Evolutionary conservation across 306 rosid species (phyloP), one percentile per base, ranked within the genome.

Genomic region (Astragalus membranaceus): DNA sequence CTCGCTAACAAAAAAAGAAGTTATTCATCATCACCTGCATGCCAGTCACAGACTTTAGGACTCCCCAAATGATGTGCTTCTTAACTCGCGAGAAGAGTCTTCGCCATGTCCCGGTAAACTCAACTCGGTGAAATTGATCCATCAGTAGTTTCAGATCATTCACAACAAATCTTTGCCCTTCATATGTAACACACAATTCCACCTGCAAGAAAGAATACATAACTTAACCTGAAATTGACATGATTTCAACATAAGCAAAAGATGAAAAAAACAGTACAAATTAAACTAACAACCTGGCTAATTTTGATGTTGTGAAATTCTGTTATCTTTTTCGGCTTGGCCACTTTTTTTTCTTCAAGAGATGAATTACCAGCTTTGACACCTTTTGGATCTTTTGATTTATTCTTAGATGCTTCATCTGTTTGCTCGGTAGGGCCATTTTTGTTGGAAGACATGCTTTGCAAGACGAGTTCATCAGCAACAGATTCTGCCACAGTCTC

Each of bases 31-130:
- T 71, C 70, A 89, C 99, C 96, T 95, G 99, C 99, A 91, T 91
- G 83, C 99, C 99, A 29, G 97, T 87, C 60, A 95, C 97, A 63
- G 99, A 95, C 80, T 95, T 95, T 5, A 95, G 75, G 79, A 95
- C 97, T 77, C 99, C 97, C 99, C 99, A 95, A 49, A 95, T 95
- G 78, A 95, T 85, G 66, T 95, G 99, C 79, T 95, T 95, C 83
- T 91, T 95, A 44, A 95, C 97, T 73, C 97, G 96, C 2, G 99
- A 91, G 83, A 89, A 87, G 20, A 95, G 89, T 81, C 85, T 85
- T 58, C 84, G 87, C 99, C 99, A 95, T 67, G 88, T 91, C 71
- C 99, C 99, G 8, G 84, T 85, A 76, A 91, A 95, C 65, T 91
- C 92, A 8, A 82, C 85, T 15, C 99, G 96, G 12, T 87, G 92